phyloP scores from a whole-genome alignment of 73 alveolate genomes.

The Symbiodinium natans region DNA sequence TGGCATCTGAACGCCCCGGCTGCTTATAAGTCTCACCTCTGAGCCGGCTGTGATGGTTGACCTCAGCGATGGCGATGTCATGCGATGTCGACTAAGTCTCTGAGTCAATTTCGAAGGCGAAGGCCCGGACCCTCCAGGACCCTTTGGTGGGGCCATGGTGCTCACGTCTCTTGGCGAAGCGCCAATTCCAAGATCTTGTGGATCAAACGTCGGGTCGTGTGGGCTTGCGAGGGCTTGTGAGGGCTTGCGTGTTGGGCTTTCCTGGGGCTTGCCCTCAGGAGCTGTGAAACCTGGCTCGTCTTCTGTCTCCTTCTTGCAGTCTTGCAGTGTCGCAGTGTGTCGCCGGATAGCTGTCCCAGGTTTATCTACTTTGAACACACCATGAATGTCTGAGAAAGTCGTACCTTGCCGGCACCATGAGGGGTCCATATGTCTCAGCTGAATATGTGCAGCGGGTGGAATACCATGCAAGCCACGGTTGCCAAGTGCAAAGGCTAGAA shows the following conservation, averaged over 20 bases:
- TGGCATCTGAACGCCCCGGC: too few species aligned
- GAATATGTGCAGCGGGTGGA: neutral
- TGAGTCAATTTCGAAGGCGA: neutral
- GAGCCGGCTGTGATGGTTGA: conserved; percentile 59
- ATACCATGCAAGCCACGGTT: too few species aligned
- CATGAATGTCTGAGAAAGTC: too few species aligned
- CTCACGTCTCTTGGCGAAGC: neutral
- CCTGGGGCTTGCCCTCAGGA: neutral
- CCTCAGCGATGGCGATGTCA: neutral
- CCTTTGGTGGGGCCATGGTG: conserved; percentile 86
- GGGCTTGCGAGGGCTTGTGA: neutral
- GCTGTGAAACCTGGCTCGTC: too few species aligned
- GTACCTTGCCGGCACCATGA: neutral
- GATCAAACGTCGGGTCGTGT: too few species aligned
- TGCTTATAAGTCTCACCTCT: conserved; percentile 72
- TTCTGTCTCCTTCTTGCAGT: neutral
- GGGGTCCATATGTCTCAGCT: neutral
- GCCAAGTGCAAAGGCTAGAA: too few species aligned
- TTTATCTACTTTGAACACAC: neutral
- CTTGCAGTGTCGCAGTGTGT: neutral
- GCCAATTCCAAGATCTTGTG: neutral
- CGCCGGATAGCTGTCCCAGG: neutral
- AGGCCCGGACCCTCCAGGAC: conserved; percentile 66
- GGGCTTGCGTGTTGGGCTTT: neutral
- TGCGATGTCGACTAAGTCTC: neutral